phyloP scores from a whole-genome alignment of 2,329 filamentous ascomycete species.

The Diaporthe nobilis region DNA sequence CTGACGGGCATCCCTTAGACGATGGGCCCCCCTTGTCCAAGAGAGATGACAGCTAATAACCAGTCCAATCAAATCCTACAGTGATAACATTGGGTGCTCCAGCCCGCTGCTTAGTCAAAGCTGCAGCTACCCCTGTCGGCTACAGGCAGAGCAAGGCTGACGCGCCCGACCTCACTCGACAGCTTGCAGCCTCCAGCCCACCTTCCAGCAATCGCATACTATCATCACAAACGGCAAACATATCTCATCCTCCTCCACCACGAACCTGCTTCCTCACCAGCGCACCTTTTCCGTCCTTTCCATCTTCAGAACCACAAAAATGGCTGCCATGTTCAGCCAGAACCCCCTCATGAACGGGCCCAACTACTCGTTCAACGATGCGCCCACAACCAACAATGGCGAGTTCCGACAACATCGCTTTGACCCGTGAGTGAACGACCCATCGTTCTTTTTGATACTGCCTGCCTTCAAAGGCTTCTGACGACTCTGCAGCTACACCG shows the following conservation, averaged over 20 bases:
- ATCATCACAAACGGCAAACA: constrained; percentile 39
- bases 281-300: neutral
- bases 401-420: constrained; percentile 83
- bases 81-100: neutral
- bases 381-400: constrained; percentile 66
- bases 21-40: constrained; percentile 27
- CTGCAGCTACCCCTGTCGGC: constrained; percentile 39
- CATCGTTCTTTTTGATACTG: neutral
- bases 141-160: constrained; percentile 64
- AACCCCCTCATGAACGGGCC: constrained; percentile 78
- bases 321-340: constrained; percentile 79
- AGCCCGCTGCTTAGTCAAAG: constrained; percentile 43
- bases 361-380: constrained; percentile 77
- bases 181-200: constrained; percentile 36
- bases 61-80: constrained; percentile 33
- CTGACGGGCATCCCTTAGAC: constrained; percentile 41
- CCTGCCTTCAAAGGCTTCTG: neutral
- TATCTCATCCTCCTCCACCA: constrained; percentile 36
- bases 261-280: constrained; percentile 39
- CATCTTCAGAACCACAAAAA: constrained; percentile 52
- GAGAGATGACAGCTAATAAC: constrained; percentile 33
- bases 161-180: constrained; percentile 45
- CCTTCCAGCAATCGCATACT: constrained; percentile 35
- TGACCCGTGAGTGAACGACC: constrained; percentile 79
- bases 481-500: constrained; percentile 79